phyloP scores from a whole-genome alignment of 345 rosid genomes.

The Anastatica hierochuntica region DNA sequence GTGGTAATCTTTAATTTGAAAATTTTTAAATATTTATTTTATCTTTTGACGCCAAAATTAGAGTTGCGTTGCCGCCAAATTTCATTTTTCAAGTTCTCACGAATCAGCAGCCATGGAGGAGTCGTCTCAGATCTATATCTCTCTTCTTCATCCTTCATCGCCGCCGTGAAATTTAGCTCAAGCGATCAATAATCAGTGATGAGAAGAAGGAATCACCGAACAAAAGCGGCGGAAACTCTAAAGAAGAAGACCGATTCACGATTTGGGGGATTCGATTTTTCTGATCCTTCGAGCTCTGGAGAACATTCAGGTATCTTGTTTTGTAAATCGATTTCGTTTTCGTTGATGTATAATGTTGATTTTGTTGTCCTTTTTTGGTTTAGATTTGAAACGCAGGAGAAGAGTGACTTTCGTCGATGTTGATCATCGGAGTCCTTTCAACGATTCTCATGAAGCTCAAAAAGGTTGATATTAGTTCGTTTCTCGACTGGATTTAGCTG shows the following conservation, averaged over 20 bases:
- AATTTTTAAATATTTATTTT: background rate
- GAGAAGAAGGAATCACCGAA: slow-evolving; percentile 15
- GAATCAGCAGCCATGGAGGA: slow-evolving; percentile 17
- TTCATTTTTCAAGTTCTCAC: background rate
- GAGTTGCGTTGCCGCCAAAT: slow-evolving; percentile 20
- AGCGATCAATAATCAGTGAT: background rate
- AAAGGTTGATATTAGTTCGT: background rate
- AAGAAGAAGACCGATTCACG: slow-evolving; percentile 7
- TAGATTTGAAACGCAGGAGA: slow-evolving; percentile 31
- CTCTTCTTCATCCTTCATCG: background rate
- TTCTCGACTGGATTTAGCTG: background rate
- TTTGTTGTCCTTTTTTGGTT: background rate
- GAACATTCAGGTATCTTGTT: slow-evolving; percentile 9
- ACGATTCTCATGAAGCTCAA: slow-evolving; percentile 10
- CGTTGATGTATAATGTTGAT: background rate
- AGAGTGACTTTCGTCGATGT: slow-evolving; percentile 29
- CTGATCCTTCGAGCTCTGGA: slow-evolving; percentile 17
- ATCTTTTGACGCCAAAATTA: background rate
- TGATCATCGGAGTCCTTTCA: slow-evolving; percentile 11
- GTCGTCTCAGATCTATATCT: no score
- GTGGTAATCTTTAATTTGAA: background rate
- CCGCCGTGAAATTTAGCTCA: background rate
- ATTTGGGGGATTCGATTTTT: background rate
- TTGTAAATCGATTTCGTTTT: background rate
- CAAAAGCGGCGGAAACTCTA: background rate